These are phyloP conservation scores for Sugiyamaella japonica DNA, from an alignment of 1,139 yeast species.

Conservation along the genomic window DNA sequence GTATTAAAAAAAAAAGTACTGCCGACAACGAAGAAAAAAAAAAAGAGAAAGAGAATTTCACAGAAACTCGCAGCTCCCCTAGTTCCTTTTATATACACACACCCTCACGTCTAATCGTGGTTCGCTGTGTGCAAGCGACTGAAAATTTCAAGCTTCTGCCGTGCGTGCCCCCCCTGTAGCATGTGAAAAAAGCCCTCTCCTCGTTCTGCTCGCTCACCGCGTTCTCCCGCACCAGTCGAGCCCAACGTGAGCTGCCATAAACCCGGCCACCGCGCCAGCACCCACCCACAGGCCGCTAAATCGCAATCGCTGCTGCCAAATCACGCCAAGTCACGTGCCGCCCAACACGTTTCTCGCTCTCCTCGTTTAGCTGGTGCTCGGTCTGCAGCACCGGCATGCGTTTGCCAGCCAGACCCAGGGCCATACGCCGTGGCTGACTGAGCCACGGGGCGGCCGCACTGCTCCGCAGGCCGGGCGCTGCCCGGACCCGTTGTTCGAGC, in stretches of 20 bases:
- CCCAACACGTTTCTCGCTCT: neutral
- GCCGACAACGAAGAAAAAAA: neutral
- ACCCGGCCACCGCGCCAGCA: no score
- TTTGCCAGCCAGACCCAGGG: no score
- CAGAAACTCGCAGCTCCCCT: neutral
- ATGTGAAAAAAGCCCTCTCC: neutral
- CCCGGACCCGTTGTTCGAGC: neutral
- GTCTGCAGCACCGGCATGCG: no score
- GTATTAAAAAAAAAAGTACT: no score
- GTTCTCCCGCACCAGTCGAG: neutral
- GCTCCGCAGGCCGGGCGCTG: neutral
- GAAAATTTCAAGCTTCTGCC: neutral
- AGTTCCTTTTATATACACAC: conserved; percentile 9
- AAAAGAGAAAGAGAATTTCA: conserved; percentile 4
- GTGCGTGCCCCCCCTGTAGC: neutral
- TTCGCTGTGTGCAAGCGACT: neutral
- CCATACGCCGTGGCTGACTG: no score
- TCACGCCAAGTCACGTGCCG: neutral
- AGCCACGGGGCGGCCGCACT: neutral
- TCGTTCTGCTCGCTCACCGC: neutral
- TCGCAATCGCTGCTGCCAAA: neutral
- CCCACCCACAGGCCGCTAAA: no score
- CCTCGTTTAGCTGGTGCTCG: neutral
- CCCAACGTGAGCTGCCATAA: no score
- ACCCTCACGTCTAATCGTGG: neutral